A percentile compares a stretch with the other conserved stretches of the same genome.
These are phyloP conservation scores for Corymbia maculata DNA, from an alignment of 345 rosid genomes.

Conservation along the genomic window DNA sequence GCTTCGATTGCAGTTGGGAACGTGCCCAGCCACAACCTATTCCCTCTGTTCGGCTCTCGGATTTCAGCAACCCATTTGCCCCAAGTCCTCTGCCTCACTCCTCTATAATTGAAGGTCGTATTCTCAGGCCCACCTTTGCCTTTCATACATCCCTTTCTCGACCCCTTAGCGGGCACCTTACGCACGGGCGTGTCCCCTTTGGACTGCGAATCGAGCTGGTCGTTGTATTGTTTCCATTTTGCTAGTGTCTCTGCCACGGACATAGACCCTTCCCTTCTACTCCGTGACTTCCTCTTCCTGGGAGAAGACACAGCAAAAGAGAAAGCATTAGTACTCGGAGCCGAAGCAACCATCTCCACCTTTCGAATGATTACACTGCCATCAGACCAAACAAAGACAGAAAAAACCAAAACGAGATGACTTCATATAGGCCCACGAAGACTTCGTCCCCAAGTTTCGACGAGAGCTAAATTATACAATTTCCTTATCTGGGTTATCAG, in stretches of 20 bases:
- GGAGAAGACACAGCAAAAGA: background rate
- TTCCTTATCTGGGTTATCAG: background rate
- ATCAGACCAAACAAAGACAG: background rate
- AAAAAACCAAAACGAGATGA: background rate
- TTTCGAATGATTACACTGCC: too few species aligned
- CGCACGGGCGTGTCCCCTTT: constrained; percentile 9
- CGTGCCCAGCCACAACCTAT: constrained; percentile 83
- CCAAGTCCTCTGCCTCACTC: constrained; percentile 90
- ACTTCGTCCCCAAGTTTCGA: background rate
- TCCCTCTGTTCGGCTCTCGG: constrained; percentile 55
- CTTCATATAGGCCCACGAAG: background rate
- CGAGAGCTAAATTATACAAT: background rate
- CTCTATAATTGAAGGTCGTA: constrained; percentile 39
- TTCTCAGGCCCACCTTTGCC: constrained; percentile 97
- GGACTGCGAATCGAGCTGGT: constrained; percentile 10
- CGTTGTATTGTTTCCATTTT: constrained; percentile 57
- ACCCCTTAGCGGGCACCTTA: constrained; percentile 58
- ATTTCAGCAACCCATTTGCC: constrained; percentile 98
- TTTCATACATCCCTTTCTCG: constrained; percentile 82
- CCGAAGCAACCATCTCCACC: background rate
- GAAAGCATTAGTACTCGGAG: background rate
- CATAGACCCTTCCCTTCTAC: constrained; percentile 24
- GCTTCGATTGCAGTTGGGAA: constrained; percentile 58
- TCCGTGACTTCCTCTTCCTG: constrained; percentile 49
- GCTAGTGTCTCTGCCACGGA: constrained; percentile 41